A percentile compares a stretch with the other conserved stretches of the same genome.
phyloP scores from a whole-genome alignment of 1,139 yeast genomes.

The Sugiyamaella xylanicola region DNA sequence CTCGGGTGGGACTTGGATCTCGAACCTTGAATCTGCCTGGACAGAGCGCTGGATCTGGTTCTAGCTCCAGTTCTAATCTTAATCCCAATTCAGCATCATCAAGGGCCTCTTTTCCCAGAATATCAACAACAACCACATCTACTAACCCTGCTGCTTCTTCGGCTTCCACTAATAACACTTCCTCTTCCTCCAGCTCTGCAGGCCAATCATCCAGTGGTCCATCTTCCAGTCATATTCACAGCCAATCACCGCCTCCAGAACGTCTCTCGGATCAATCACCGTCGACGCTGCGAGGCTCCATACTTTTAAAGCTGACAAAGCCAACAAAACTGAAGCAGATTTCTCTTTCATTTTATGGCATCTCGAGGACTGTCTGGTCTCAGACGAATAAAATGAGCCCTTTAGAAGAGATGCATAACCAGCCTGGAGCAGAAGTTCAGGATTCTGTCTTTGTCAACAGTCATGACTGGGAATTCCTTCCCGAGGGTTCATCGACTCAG shows the following conservation, averaged over 20 bases:
- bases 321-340: slow-evolving; percentile 71
- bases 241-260: slow-evolving; percentile 4
- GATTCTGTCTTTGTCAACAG: slow-evolving; percentile 39
- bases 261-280: slow-evolving; percentile 58
- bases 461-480: slow-evolving; percentile 44
- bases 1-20: neutral
- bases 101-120: neutral
- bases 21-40: neutral
- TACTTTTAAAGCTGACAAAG: slow-evolving; percentile 69
- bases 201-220: neutral
- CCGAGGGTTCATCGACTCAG: slow-evolving; percentile 6
- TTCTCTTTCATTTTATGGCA: slow-evolving; percentile 63
- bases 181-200: slow-evolving; percentile 7
- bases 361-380: slow-evolving; percentile 83
- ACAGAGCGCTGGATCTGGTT: neutral
- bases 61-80: no score
- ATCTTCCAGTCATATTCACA: slow-evolving; percentile 13
- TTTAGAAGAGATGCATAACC: slow-evolving; percentile 28
- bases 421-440: slow-evolving; percentile 38
- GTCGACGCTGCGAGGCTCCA: slow-evolving; percentile 72
- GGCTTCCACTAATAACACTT: neutral
- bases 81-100: no score
- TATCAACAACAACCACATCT: neutral
- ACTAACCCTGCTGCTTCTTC: neutral
- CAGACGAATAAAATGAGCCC: slow-evolving; percentile 24